Conservation (phyloP, 2,329 filamentous ascomycete species). For the Bipolaris oryzae region DNA sequence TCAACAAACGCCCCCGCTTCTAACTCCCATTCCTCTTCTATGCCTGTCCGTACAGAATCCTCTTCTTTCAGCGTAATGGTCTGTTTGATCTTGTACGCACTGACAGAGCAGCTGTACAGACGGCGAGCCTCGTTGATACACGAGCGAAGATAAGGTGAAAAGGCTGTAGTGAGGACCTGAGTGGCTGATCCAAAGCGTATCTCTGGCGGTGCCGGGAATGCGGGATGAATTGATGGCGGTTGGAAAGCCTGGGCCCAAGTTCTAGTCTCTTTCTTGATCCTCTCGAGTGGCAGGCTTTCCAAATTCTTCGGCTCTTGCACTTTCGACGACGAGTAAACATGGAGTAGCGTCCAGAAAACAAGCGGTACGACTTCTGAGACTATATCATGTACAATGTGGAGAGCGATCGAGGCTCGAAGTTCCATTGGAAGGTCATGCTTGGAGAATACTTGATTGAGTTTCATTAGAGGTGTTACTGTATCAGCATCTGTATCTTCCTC, state of each 20-base stretch:
- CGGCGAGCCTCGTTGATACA: conserved; percentile 42
- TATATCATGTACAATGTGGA: conserved; percentile 38
- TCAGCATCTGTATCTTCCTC: conserved; percentile 46
- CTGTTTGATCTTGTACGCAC: conserved; percentile 28
- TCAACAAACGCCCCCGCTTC: conserved; percentile 37
- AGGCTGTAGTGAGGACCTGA: conserved; percentile 13
- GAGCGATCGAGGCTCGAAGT: conserved; percentile 38
- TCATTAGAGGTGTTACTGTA: conserved; percentile 37
- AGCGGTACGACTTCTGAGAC: conserved; percentile 39
- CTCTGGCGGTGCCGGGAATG: conserved; percentile 44
- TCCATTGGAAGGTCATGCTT: conserved; percentile 34
- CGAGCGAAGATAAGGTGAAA: conserved; percentile 37
- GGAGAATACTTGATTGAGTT: conserved; percentile 40
- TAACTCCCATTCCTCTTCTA: conserved; percentile 35
- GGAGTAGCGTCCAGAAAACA: conserved; percentile 43
- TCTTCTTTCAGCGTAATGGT: conserved; percentile 32
- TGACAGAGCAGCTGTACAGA: conserved; percentile 35
- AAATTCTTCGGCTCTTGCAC: conserved; percentile 9
- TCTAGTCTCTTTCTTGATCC: conserved; percentile 38
- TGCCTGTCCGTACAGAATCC: conserved; percentile 17
- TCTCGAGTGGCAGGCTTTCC: conserved; percentile 25
- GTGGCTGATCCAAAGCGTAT: conserved; percentile 31
- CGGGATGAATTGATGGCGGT: conserved; percentile 45
- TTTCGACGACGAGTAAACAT: conserved; percentile 32
- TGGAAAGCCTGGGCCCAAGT: conserved; percentile 40